phyloP scores from a whole-genome alignment of 2,329 filamentous ascomycete species.

The Alternaria arborescens region DNA sequence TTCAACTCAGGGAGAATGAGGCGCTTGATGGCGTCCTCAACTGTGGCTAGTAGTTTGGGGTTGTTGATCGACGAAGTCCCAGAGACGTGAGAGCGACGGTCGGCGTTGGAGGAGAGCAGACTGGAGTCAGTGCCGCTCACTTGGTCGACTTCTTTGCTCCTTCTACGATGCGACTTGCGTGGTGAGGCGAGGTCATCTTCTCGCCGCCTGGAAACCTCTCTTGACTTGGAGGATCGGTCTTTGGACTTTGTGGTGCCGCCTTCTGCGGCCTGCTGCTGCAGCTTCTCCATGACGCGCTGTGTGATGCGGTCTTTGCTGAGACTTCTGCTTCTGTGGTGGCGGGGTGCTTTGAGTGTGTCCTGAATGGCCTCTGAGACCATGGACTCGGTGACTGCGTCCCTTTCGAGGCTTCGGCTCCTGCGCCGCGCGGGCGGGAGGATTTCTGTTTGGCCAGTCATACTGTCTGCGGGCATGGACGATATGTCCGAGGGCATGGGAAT shows the following conservation, averaged over 20 bases:
- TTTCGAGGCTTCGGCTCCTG: slow-evolving; percentile 61
- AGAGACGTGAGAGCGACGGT: slow-evolving; percentile 61
- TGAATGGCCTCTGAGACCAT: slow-evolving; percentile 24
- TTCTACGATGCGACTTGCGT: slow-evolving; percentile 48
- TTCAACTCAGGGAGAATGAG: slow-evolving; percentile 91
- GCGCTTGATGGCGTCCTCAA: slow-evolving; percentile 90
- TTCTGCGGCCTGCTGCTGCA: slow-evolving; percentile 61
- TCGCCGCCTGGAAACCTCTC: slow-evolving; percentile 28
- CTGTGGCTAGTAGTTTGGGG: slow-evolving; percentile 86
- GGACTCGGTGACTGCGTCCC: slow-evolving; percentile 45
- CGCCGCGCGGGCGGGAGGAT: slow-evolving; percentile 57
- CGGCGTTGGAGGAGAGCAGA: slow-evolving; percentile 66
- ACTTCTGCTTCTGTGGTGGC: slow-evolving; percentile 67
- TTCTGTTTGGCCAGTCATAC: slow-evolving; percentile 67
- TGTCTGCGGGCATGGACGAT: slow-evolving; percentile 80
- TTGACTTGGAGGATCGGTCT: slow-evolving; percentile 21
- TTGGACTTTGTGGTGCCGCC: slow-evolving; percentile 45
- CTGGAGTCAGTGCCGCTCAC: slow-evolving; percentile 67
- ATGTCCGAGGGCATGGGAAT: slow-evolving; percentile 80
- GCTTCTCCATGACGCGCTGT: slow-evolving; percentile 74
- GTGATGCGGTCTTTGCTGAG: slow-evolving; percentile 72
- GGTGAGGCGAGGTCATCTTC: slow-evolving; percentile 42
- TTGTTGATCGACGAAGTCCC: slow-evolving; percentile 82
- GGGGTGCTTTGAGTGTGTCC: slow-evolving; percentile 66
- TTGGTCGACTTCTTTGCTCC: slow-evolving; percentile 58